These are phyloP conservation scores for Biancaea sappan DNA, from an alignment of 306 rosid genomes.

Conservation along the genomic window DNA sequence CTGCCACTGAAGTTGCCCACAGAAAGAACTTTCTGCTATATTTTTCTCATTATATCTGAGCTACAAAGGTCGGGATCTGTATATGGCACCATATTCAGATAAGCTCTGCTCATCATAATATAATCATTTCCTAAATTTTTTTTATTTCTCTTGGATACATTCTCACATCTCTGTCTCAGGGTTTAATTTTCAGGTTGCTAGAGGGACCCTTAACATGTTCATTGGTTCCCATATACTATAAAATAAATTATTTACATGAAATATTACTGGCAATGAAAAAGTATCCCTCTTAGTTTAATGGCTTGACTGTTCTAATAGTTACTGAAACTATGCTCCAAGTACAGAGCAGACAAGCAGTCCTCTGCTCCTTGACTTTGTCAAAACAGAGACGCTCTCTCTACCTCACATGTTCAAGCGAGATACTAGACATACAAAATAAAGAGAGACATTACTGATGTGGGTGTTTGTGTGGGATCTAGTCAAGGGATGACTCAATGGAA, in stretches of 20 bases:
- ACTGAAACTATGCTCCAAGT: constrained; percentile 9
- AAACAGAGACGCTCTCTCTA: background rate
- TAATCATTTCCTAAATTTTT: background rate
- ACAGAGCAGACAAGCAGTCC: background rate
- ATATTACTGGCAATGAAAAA: background rate
- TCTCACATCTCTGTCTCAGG: background rate
- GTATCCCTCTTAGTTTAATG: background rate
- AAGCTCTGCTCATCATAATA: background rate
- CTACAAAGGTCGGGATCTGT: background rate
- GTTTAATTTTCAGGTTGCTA: background rate
- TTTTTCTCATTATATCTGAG: background rate
- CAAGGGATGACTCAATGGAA: too few species aligned
- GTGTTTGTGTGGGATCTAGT: too few species aligned
- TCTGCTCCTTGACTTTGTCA: constrained; percentile 14
- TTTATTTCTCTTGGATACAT: background rate
- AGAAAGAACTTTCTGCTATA: background rate
- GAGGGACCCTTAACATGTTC: background rate
- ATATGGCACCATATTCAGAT: background rate
- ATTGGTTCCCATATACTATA: background rate
- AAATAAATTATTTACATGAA: background rate
- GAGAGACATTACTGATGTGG: too few species aligned
- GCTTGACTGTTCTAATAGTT: background rate
- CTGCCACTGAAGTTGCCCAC: background rate
- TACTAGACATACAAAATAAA: too few species aligned
- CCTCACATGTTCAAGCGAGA: too few species aligned